Percentiles rank a stretch among this genome's conserved stretches.
These are phyloP conservation scores for Yamadazyma tumulicola DNA, from an alignment of 805 yeast genomes.

Conservation along the genomic window DNA sequence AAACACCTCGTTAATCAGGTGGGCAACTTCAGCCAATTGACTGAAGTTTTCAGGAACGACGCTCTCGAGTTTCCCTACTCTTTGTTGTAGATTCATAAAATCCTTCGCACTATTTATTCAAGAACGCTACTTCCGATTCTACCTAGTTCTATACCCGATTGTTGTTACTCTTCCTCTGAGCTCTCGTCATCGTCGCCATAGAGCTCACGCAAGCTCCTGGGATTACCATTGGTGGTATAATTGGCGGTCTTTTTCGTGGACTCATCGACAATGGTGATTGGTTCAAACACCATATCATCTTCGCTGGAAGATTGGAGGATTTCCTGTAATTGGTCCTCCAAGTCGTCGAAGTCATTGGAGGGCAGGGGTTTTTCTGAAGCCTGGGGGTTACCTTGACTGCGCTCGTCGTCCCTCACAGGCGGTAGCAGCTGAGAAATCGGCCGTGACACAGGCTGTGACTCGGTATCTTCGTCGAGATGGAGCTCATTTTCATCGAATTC, in stretches of 20 bases:
- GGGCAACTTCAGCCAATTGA: neutral
- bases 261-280: constrained; percentile 7
- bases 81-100: constrained; percentile 1
- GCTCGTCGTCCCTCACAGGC: neutral
- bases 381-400: neutral
- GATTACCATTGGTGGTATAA: constrained; percentile 17
- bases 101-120: too few relatives aligned
- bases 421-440: neutral
- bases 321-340: constrained; percentile 41
- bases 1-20: constrained; percentile 1
- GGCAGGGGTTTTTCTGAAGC: constrained; percentile 19
- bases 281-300: constrained; percentile 11
- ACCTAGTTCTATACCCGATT: neutral
- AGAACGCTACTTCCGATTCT: too few relatives aligned
- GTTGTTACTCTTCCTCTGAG: constrained; percentile 28
- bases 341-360: constrained; percentile 39
- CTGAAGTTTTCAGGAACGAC: neutral
- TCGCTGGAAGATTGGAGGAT: constrained; percentile 28
- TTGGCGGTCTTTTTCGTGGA: constrained; percentile 2
- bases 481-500: constrained; percentile 12
- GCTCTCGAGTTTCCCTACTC: constrained; percentile 1
- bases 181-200: constrained; percentile 26
- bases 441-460: neutral
- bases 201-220: constrained; percentile 39
- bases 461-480: constrained; percentile 6